These are phyloP conservation scores for Cyamopsis tetragonoloba DNA, from an alignment of 306 rosid genomes.

Conservation along the genomic window DNA sequence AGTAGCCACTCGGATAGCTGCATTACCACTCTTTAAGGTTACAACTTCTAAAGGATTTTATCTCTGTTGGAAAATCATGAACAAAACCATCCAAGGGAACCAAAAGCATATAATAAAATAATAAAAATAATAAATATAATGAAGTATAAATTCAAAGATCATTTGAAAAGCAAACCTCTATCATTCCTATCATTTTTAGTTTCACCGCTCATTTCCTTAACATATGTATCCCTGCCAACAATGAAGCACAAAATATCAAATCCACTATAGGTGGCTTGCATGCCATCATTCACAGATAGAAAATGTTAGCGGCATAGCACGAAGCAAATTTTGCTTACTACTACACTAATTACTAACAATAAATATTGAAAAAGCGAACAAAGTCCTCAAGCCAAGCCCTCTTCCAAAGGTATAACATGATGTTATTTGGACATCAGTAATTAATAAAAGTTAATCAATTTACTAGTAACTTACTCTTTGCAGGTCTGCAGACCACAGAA, in stretches of 20 bases:
- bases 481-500: background rate
- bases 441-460: background rate
- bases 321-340: background rate
- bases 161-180: slow-evolving; percentile 62
- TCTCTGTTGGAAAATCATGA: slow-evolving; percentile 3
- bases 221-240: slow-evolving; percentile 77
- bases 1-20: slow-evolving; percentile 95
- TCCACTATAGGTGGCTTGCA: background rate
- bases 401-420: background rate
- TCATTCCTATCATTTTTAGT: slow-evolving; percentile 93
- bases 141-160: slow-evolving; percentile 19
- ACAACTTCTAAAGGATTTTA: slow-evolving; percentile 11
- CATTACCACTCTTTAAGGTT: slow-evolving; percentile 31
- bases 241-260: background rate
- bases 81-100: slow-evolving; percentile 1
- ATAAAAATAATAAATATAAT: no score
- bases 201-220: slow-evolving; percentile 83
- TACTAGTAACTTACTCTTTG: background rate
- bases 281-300: background rate
- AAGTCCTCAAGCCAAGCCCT: background rate
- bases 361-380: background rate
- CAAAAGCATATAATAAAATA: background rate
- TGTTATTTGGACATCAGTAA: background rate
- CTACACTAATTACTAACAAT: background rate
- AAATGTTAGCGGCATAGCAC: background rate